phyloP scores from a whole-genome alignment of 73 alveolate species.

The Paramecium caudatum region DNA sequence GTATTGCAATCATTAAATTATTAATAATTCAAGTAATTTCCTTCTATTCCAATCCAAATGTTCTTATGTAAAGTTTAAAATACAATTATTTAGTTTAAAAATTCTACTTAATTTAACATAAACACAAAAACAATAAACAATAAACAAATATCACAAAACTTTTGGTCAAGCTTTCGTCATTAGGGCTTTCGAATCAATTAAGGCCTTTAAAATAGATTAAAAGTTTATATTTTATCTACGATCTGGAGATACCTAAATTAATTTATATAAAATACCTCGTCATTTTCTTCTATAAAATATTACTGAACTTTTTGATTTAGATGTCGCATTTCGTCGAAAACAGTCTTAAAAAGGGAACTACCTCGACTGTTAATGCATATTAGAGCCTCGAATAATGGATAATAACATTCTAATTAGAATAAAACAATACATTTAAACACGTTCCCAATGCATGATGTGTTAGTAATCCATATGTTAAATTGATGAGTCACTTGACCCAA shows the following conservation, averaged over 20 bases:
- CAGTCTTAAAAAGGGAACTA: not conserved
- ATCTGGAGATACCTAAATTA: not conserved
- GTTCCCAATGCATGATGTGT: not conserved
- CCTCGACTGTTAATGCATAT: not conserved
- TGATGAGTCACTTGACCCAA: not conserved
- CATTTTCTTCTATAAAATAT: constrained; percentile 19
- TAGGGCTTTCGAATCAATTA: not conserved
- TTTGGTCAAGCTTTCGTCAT: not conserved
- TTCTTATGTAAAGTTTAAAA: too few species aligned
- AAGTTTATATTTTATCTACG: not conserved
- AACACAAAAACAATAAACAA: not conserved
- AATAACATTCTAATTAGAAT: not conserved
- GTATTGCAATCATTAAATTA: too few species aligned
- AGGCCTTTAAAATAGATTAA: not conserved
- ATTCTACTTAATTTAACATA: too few species aligned
- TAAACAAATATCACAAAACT: too few species aligned
- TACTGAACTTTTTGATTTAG: not conserved
- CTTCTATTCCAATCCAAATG: too few species aligned
- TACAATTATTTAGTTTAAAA: too few species aligned
- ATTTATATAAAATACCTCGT: not conserved
- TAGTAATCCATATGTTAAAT: constrained; percentile 9
- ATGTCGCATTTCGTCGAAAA: not conserved
- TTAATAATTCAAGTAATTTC: too few species aligned
- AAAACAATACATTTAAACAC: not conserved
- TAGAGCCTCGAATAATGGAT: not conserved